phyloP scores from a whole-genome alignment of 2,329 filamentous ascomycete genomes.

The Cercospora sp. region DNA sequence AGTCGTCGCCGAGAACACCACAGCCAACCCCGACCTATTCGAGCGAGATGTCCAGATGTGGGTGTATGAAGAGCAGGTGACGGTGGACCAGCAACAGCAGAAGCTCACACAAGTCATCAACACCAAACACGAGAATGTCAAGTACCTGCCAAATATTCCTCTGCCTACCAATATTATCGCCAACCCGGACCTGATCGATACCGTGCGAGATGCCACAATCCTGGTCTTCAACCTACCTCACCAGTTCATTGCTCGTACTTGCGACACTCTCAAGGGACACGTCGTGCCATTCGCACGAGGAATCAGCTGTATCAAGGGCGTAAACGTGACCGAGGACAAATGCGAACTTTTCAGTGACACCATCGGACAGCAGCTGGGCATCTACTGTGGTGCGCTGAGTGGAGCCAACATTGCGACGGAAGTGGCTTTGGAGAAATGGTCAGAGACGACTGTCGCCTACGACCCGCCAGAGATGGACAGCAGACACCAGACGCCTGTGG shows the following conservation, averaged over 20 bases:
- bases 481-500: constrained; percentile 65
- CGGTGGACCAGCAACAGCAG: constrained; percentile 73
- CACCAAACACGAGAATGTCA: constrained; percentile 89
- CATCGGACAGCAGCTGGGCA: constrained; percentile 85
- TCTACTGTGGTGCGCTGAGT: constrained; percentile 94
- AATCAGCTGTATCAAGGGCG: constrained; percentile 97
- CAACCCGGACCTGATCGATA: constrained; percentile 75
- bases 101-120: constrained; percentile 94
- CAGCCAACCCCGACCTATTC: constrained; percentile 74
- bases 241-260: constrained; percentile 89
- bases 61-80: constrained; percentile 93
- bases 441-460: constrained; percentile 94
- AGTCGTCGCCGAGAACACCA: constrained; percentile 91
- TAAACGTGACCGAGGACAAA: constrained; percentile 83
- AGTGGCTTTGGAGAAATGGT: constrained; percentile 94
- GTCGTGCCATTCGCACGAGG: constrained; percentile 90
- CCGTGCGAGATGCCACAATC: constrained; percentile 81
- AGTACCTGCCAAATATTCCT: constrained; percentile 88
- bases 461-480: constrained; percentile 89
- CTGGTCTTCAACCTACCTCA: constrained; percentile 96
- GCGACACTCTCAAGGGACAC: constrained; percentile 79
- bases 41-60: constrained; percentile 95
- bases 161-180: constrained; percentile 82
- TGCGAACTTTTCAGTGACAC: constrained; percentile 91
- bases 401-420: constrained; percentile 96